Evolutionary conservation across 805 yeast species (phyloP), one percentile per base, ranked within the genome.

Genomic region (Saccharomycopsis fodiens): DNA sequence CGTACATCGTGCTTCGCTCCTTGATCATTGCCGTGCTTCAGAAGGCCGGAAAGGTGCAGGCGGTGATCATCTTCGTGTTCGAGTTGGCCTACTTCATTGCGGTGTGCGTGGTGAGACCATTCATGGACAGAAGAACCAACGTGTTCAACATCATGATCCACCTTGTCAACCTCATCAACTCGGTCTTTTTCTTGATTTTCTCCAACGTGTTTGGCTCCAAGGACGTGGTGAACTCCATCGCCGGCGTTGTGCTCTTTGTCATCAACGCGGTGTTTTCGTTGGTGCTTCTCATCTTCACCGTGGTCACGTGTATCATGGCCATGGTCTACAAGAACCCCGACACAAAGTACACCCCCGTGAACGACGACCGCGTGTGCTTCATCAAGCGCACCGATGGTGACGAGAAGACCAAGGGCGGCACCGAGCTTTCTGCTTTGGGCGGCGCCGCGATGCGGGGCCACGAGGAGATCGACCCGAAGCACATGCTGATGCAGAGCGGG

Each of bases 291-390:
- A 68, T 93, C 41, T 82, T 89, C 72, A 88, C 96, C 39, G 79
- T 93, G 55, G 78, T 88, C 32, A 85, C 96, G 1, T 89, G 97
- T 67, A 69, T 80, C 4, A 68, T 87, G 64, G 96, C 96, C 0
- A 64, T 93, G 56, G 54, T 89, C 27, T 82, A 84, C 62, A 87
- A 84, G 70, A 88, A 93, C 62, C 97, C 98, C 44, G 98, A 93
- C 64, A 78, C 91, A 7, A 76, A 95, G 56, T 93, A 93, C 68
- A 91, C 87, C 67, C 97, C 96, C 51, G 84, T 91, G 83, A 84
- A 83, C 56, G 98, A 93, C 63, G 98, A 93, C 60, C 78, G 98
- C 61, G 93, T 85, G 42, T 85, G 96, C n/a, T 93, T 93, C 62
- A 85, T 93, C 59, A 89, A 89, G 52, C 73, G 81, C 57, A 69